Evolutionary conservation across 768 basidiomycete genomes (phyloP), one percentile per base, ranked within the genome.

Genomic region (Naematelia encephala): DNA sequence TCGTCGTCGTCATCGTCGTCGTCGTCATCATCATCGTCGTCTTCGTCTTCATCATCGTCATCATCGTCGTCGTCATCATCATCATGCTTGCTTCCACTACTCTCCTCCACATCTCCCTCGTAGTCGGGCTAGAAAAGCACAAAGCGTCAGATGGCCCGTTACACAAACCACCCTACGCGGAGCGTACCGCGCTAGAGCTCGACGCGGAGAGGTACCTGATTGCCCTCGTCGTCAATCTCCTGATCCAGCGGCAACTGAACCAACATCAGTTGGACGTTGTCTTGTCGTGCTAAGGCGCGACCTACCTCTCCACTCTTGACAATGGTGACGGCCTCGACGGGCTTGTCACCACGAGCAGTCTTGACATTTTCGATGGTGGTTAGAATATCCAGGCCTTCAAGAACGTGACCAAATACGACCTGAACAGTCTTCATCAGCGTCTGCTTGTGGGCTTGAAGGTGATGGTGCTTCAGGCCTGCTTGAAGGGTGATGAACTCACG

Each of bases 361-460:
- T 84, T 71, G 48, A 88, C 85, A 62, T 85, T 81, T 81, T 96
- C 78, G 56, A 98, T 91, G 10, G 79, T 77, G 59, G 80, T 73
- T 34, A 98, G 82, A 57, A 98, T 80, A 62, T 93, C 88, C 89
- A 94, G 89, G 49, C 94, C 94, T 59, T 96, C 90, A 29, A 96
- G 60, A 52, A 97, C 89, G 67, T 85, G 85, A 53, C 94, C 94
- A 64, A 97, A 96, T 39, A 97, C 93, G 71, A 96, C 89, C 87
- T 89, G 67, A 43, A 52, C 34, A 39, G n/a, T n/a, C n/a, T n/a
- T n/a, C n/a, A n/a, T n/a, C n/a, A n/a, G n/a, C n/a, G n/a, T n/a
- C n/a, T n/a, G n/a, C n/a, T n/a, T n/a, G n/a, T n/a, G n/a, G n/a
- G n/a, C n/a, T n/a, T n/a, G n/a, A n/a, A n/a, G n/a, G n/a, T n/a